phyloP scores from a whole-genome alignment of 1,284 basidiomycete genomes.

The Entoloma clypeatum region DNA sequence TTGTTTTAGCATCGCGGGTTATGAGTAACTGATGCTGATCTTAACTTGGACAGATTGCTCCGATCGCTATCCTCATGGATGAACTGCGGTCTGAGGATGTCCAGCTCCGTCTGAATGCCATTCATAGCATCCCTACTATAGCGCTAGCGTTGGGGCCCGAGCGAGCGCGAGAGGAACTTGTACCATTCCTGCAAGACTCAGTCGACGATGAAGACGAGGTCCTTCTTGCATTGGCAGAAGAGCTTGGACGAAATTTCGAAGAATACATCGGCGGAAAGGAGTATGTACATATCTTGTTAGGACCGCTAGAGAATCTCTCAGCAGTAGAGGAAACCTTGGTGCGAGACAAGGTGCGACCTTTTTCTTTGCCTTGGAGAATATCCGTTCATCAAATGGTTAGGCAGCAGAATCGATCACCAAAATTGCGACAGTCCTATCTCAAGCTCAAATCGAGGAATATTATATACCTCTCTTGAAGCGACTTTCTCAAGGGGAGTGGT shows the following conservation, averaged over 20 bases:
- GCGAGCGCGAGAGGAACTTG: constrained; percentile 92
- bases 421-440: constrained; percentile 77
- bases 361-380: neutral
- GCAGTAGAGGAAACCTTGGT: constrained; percentile 98
- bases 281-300: constrained; percentile 86
- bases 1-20: constrained; percentile 18
- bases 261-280: constrained; percentile 94
- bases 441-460: constrained; percentile 83
- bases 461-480: constrained; percentile 92
- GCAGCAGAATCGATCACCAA: constrained; percentile 97
- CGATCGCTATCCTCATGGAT: constrained; percentile 90
- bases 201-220: constrained; percentile 99
- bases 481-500: constrained; percentile 95
- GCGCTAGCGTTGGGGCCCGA: constrained; percentile 95
- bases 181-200: constrained; percentile 97
- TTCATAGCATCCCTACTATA: constrained; percentile 98
- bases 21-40: constrained; percentile 20
- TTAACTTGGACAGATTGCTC: constrained; percentile 58
- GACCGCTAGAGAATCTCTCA: constrained; percentile 93
- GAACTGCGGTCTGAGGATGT: constrained; percentile 97
- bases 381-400: constrained; percentile 38
- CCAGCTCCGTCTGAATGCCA: constrained; percentile 89
- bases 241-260: constrained; percentile 88
- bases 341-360: constrained; percentile 81
- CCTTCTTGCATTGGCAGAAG: constrained; percentile 92